phyloP scores from a whole-genome alignment of 331 rosid genomes.

The Quercus phellos region DNA sequence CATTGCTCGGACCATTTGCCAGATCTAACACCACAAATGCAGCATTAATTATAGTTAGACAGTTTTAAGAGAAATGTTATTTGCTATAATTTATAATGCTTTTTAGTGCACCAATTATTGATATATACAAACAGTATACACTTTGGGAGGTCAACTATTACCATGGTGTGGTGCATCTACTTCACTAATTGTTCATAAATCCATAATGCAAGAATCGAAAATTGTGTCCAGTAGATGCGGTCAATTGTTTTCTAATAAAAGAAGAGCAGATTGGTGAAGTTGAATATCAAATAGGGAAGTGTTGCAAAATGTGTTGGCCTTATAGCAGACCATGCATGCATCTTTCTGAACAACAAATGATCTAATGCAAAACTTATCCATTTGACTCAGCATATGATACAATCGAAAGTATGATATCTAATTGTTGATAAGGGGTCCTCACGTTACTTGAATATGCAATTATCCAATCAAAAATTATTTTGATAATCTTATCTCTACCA shows the following conservation, averaged over 20 bases:
- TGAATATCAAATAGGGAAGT: neutral
- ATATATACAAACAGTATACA: neutral
- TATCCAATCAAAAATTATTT: slow-evolving; percentile 40
- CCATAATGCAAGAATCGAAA: slow-evolving; percentile 12
- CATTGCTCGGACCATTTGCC: neutral
- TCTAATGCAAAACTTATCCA: slow-evolving; percentile 26
- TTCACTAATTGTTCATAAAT: neutral
- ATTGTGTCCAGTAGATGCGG: slow-evolving; percentile 7
- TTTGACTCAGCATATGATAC: slow-evolving; percentile 43
- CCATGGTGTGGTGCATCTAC: neutral
- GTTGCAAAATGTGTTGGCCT: neutral
- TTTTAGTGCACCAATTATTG: slow-evolving; percentile 26
- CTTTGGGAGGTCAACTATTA: neutral
- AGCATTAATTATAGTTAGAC: neutral
- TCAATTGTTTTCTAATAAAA: slow-evolving; percentile 19
- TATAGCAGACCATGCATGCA: slow-evolving; percentile 1
- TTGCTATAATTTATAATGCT: neutral
- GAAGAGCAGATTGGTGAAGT: neutral
- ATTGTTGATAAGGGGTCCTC: slow-evolving; percentile 27
- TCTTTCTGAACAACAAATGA: slow-evolving; percentile 8
- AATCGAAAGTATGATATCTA: slow-evolving; percentile 13
- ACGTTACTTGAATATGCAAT: slow-evolving; percentile 34
- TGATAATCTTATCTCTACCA: slow-evolving; percentile 33
- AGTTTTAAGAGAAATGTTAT: neutral
- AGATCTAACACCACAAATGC: neutral